phyloP scores from a whole-genome alignment of 495 filamentous ascomycete species.

The Penicillium cosmopolitanum region DNA sequence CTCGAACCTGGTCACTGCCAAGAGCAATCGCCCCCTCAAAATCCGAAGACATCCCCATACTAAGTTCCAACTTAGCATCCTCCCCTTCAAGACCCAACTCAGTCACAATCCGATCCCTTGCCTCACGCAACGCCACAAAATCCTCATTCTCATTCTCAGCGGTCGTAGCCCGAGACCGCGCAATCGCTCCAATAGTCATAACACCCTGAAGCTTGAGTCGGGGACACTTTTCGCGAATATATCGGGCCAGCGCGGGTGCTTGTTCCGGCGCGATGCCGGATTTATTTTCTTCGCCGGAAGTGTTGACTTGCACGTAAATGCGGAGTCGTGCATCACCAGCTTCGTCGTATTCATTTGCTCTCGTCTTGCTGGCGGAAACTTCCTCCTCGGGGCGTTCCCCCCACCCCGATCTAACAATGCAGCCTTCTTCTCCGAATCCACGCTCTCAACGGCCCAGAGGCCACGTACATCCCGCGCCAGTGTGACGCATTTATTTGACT shows the following conservation, averaged over 20 bases:
- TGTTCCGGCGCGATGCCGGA: constrained; percentile 70
- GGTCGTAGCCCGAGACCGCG: constrained; percentile 69
- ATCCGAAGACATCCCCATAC: constrained; percentile 91
- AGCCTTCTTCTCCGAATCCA: constrained; percentile 88
- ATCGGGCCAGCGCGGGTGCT: constrained; percentile 62
- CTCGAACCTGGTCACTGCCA: constrained; percentile 91
- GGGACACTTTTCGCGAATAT: constrained; percentile 70
- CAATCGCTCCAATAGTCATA: constrained; percentile 98
- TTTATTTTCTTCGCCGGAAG: constrained; percentile 85
- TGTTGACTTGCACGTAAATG: constrained; percentile 93
- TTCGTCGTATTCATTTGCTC: constrained; percentile 13
- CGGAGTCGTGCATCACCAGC: constrained; percentile 49
- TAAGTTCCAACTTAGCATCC: constrained; percentile 59
- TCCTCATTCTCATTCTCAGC: constrained; percentile 87
- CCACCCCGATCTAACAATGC: constrained; percentile 78
- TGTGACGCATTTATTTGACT: constrained; percentile 88
- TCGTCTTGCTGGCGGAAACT: background rate
- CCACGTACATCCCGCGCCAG: constrained; percentile 83
- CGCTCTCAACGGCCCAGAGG: constrained; percentile 89
- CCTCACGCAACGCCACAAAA: constrained; percentile 69
- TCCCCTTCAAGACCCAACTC: constrained; percentile 49
- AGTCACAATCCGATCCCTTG: constrained; percentile 64
- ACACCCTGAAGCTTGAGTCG: constrained; percentile 76
- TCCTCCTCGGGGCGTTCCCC: constrained; percentile 45
- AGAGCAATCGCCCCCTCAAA: constrained; percentile 85